These are phyloP conservation scores for Globisporangium yorkense DNA, from an alignment of 352 stramenopile genomes.

Conservation along the genomic window DNA sequence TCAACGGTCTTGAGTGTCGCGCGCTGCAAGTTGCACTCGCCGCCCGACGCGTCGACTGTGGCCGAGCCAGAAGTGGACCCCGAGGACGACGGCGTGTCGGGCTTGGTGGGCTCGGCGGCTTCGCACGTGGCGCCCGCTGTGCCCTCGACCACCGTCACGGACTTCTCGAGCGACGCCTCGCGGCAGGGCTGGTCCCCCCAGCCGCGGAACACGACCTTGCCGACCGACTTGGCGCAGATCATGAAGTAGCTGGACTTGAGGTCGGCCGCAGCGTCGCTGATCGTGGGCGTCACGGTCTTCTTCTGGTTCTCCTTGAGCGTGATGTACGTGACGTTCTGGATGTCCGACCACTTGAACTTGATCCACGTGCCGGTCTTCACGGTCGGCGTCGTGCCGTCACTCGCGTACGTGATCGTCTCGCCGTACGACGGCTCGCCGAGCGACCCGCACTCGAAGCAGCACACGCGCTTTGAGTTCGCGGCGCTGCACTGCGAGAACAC, in stretches of 20 bases:
- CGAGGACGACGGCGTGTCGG: conserved; percentile 3
- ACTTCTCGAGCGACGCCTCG: conserved; percentile 42
- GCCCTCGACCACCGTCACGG: conserved; percentile 25
- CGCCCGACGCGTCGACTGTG: conserved; percentile 16
- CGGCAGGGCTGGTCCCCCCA: conserved; percentile 52
- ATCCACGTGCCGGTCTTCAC: conserved; percentile 49
- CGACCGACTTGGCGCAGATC: conserved; percentile 51
- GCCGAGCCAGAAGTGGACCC: conserved; percentile 8
- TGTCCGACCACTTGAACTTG: conserved; percentile 44
- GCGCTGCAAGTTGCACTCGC: conserved; percentile 46
- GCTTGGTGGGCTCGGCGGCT: conserved; percentile 4
- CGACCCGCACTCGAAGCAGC: conserved; percentile 64
- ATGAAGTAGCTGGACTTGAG: conserved; percentile 44
- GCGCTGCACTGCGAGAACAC: conserved; percentile 42
- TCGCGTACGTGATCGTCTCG: conserved; percentile 15
- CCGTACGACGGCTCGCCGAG: conserved; percentile 19
- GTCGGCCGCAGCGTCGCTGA: conserved; percentile 27
- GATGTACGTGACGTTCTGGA: conserved; percentile 64
- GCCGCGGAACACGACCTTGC: conserved; percentile 54
- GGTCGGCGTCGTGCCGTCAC: conserved; percentile 47
- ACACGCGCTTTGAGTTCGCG: conserved; percentile 26
- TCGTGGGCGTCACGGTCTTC: conserved; percentile 36
- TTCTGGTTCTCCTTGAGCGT: conserved; percentile 58
- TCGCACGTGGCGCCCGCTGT: conserved; percentile 10
- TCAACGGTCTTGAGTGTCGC: conserved; percentile 42